Percentiles rank a stretch among this genome's conserved stretches.
Evolutionary conservation across 768 basidiomycete species (phyloP).

Genomic region (Thelephora ganbajun): DNA sequence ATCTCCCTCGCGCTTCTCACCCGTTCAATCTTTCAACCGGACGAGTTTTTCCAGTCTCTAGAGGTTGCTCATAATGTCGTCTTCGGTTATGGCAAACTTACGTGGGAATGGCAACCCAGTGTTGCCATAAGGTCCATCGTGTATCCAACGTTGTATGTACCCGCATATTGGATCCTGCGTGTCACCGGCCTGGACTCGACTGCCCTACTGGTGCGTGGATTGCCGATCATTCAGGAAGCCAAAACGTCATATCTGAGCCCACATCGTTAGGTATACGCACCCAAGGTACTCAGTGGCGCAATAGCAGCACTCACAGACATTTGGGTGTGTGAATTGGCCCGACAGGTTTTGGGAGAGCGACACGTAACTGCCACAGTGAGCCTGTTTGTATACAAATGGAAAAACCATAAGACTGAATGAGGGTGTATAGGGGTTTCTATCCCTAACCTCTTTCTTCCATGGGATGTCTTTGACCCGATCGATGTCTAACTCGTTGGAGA

Average conservation of each 20-base stretch:
- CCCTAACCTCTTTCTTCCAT: constrained; percentile 81
- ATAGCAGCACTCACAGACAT: constrained; percentile 76
- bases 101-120: constrained; percentile 86
- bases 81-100: constrained; percentile 84
- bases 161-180: constrained; percentile 62
- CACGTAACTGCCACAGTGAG: constrained; percentile 54
- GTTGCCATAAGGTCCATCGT: constrained; percentile 65
- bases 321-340: constrained; percentile 49
- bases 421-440: constrained; percentile 50
- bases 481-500: constrained; percentile 87
- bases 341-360: constrained; percentile 37
- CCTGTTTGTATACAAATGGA: constrained; percentile 5
- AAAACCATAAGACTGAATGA: too few relatives aligned
- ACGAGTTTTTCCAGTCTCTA: constrained; percentile 91
- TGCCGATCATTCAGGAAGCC: constrained; percentile 1
- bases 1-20: constrained; percentile 54
- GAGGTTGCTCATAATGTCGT: constrained; percentile 84
- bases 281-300: constrained; percentile 60
- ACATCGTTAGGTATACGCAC: constrained; percentile 47
- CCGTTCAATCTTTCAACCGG: constrained; percentile 87
- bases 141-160: constrained; percentile 73
- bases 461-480: constrained; percentile 73
- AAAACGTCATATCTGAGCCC: neutral
- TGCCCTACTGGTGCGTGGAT: constrained; percentile 44
- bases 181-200: constrained; percentile 37